Conservation (phyloP, 352 stramenopile species). For the Globisporangium paroecandrum region DNA sequence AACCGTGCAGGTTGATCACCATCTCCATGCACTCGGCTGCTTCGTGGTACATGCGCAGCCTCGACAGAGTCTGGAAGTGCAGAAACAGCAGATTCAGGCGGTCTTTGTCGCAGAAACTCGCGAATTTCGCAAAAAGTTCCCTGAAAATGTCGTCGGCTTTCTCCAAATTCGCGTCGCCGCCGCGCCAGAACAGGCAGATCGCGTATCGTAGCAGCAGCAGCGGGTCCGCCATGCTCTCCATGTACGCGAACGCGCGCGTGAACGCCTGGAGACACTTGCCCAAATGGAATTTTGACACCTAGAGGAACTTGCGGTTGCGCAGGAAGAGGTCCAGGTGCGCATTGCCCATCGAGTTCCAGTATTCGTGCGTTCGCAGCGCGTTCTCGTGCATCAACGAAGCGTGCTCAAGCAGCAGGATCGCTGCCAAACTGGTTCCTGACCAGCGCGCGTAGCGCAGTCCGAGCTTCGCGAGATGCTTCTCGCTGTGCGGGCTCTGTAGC, state of each 20-base stretch:
- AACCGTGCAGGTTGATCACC: constrained; percentile 27
- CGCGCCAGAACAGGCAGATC: constrained; percentile 60
- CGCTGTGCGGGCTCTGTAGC: constrained; percentile 37
- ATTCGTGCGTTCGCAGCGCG: constrained; percentile 44
- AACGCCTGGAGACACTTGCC: constrained; percentile 48
- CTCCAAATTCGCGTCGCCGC: constrained; percentile 42
- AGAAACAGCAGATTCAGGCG: constrained; percentile 52
- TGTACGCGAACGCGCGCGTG: constrained; percentile 56
- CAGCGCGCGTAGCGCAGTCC: constrained; percentile 56
- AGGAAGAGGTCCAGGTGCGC: constrained; percentile 65
- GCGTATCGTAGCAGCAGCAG: constrained; percentile 58
- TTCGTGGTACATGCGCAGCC: constrained; percentile 47
- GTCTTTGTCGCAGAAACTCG: constrained; percentile 62
- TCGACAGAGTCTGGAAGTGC: constrained; percentile 58
- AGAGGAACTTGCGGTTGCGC: constrained; percentile 59
- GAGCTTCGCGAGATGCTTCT: constrained; percentile 49
- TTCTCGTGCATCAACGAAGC: constrained; percentile 39
- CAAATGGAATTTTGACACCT: constrained; percentile 48
- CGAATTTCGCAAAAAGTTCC: constrained; percentile 52
- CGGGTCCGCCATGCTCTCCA: constrained; percentile 59
- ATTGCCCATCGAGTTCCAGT: constrained; percentile 66
- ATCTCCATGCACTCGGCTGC: constrained; percentile 48
- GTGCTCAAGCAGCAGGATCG: constrained; percentile 58
- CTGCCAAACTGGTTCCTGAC: constrained; percentile 45
- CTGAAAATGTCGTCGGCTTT: constrained; percentile 53